These are phyloP conservation scores for Picea mariana DNA, from an alignment of 83 land plant species.

Conservation along the genomic window DNA sequence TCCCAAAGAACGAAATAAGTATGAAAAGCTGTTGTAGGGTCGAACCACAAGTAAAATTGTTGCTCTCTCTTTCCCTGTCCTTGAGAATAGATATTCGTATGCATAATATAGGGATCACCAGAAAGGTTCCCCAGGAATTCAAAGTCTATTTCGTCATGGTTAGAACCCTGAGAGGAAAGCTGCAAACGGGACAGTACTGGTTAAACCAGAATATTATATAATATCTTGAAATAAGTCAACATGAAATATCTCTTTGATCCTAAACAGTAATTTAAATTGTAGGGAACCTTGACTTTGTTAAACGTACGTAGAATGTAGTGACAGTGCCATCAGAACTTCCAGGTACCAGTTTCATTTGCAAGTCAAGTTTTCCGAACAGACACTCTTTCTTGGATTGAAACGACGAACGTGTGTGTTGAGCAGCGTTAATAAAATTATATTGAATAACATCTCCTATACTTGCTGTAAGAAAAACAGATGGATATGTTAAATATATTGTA, in stretches of 20 bases:
- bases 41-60: conserved; percentile 37
- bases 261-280: too few species aligned
- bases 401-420: not conserved
- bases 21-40: conserved; percentile 29
- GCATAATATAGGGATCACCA: conserved; percentile 29
- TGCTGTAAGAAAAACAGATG: too few species aligned
- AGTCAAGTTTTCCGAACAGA: conserved; percentile 14
- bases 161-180: conserved; percentile 21
- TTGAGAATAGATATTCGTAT: conserved; percentile 30
- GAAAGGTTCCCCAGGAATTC: conserved; percentile 32
- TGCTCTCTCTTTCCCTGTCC: conserved; percentile 31
- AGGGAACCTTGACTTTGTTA: not conserved
- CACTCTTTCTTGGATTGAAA: conserved; percentile 9
- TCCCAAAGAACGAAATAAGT: conserved; percentile 29
- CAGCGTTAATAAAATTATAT: too few species aligned
- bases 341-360: conserved; percentile 19
- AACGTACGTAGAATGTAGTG: conserved; percentile 19
- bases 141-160: conserved; percentile 38
- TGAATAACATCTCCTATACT: too few species aligned
- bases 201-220: too few species aligned
- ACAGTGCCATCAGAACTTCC: conserved; percentile 18
- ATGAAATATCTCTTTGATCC: too few species aligned
- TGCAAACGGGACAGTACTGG: not conserved
- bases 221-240: too few species aligned
- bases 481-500: too few species aligned